These are phyloP conservation scores for Lolium multiflorum DNA, from an alignment of 176 grass and related monocot genomes.

Conservation along the genomic window DNA sequence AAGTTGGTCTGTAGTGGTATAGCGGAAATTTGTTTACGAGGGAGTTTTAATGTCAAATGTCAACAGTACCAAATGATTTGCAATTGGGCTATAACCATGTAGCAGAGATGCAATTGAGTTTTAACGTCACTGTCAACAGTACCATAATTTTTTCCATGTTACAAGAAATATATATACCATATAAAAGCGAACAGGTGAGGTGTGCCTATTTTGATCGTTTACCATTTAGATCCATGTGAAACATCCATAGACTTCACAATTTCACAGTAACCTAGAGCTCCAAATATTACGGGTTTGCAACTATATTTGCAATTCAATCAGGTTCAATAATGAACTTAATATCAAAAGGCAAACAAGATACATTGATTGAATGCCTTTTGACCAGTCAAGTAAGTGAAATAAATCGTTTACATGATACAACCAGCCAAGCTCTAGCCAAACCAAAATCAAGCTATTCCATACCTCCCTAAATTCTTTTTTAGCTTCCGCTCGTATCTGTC, in stretches of 20 bases:
- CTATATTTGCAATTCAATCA: neutral
- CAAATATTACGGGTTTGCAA: neutral
- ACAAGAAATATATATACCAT: too few species aligned
- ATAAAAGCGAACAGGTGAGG: too few species aligned
- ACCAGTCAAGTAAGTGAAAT: conserved; percentile 15
- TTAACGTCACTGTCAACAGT: neutral
- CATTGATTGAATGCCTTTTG: neutral
- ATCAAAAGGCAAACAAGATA: neutral
- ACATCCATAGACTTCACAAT: neutral
- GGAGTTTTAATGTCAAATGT: neutral
- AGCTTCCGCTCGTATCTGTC: neutral
- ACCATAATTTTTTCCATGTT: neutral
- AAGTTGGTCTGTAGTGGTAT: neutral
- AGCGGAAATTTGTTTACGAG: neutral
- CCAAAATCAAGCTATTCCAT: neutral
- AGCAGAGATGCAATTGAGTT: neutral
- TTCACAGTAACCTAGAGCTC: neutral
- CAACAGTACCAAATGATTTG: neutral
- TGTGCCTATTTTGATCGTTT: too few species aligned
- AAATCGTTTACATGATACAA: conserved; percentile 1
- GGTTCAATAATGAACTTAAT: neutral
- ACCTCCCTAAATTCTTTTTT: neutral
- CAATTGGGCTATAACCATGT: neutral
- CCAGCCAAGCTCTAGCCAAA: neutral
- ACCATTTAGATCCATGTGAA: too few species aligned